Conservation (phyloP, 306 rosid genomes). For the Ochetophila trinervis region DNA sequence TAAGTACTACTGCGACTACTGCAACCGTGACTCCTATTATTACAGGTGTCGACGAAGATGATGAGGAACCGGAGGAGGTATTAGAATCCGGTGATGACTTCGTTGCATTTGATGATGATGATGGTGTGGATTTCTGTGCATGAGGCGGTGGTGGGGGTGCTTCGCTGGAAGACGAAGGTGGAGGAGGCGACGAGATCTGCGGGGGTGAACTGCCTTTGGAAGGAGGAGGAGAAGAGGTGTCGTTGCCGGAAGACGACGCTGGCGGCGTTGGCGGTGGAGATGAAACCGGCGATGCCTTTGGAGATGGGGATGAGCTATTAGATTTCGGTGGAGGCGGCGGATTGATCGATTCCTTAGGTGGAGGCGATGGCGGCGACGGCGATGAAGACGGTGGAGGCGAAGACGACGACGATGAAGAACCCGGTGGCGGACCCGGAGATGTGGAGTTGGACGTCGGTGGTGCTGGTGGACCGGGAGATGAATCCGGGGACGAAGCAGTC, state of each 20-base stretch:
- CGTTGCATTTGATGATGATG: not conserved
- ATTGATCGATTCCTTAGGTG: not conserved
- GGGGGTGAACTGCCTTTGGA: slow-evolving; percentile 2
- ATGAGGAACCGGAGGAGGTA: not conserved
- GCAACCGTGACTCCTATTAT: slow-evolving; percentile 48
- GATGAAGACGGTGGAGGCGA: slow-evolving; percentile 21
- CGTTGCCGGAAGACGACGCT: not conserved
- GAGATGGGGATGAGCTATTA: not conserved
- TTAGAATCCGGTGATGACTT: not conserved
- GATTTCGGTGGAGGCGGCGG: slow-evolving; percentile 11
- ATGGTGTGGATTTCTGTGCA: slow-evolving; percentile 2
- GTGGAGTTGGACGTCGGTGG: slow-evolving; percentile 10
- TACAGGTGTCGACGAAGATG: slow-evolving; percentile 1
- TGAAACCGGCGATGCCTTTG: slow-evolving; percentile 8
- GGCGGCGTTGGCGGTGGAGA: slow-evolving; percentile 11
- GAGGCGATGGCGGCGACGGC: slow-evolving; percentile 5
- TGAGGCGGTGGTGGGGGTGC: slow-evolving; percentile 36
- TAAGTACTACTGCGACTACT: slow-evolving; percentile 32
- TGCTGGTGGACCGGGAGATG: slow-evolving; percentile 17
- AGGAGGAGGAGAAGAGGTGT: slow-evolving; percentile 11
- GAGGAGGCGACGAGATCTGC: slow-evolving; percentile 14
- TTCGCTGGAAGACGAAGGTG: slow-evolving; percentile 7
- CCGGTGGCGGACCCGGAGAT: slow-evolving; percentile 12
- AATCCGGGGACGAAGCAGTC: slow-evolving; percentile 30
- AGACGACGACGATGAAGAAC: slow-evolving; percentile 3